Evolutionary conservation across 441 rosid genomes (phyloP).

Genomic region (Capsella rubella): DNA sequence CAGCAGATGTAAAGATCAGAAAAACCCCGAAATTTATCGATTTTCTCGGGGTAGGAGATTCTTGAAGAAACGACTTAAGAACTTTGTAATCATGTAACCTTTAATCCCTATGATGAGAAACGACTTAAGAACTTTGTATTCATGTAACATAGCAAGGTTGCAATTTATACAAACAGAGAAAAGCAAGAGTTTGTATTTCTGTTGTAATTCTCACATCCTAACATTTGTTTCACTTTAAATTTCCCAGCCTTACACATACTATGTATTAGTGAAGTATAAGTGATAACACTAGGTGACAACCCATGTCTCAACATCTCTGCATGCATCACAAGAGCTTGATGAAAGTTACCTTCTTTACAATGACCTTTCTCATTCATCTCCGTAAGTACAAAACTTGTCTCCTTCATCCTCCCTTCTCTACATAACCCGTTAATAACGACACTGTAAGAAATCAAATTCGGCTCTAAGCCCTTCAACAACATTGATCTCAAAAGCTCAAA

Average conservation of each 20-base stretch:
- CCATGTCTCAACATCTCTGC: slow-evolving; percentile 77
- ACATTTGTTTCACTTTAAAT: too few species aligned
- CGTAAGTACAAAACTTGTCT: slow-evolving; percentile 56
- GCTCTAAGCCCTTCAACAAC: slow-evolving; percentile 70
- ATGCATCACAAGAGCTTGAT: slow-evolving; percentile 84
- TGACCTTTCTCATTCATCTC: slow-evolving; percentile 79
- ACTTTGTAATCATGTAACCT: slow-evolving; percentile 28
- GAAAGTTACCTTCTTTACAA: slow-evolving; percentile 77
- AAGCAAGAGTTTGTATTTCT: too few species aligned
- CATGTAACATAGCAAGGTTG: too few species aligned
- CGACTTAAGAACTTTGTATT: too few species aligned
- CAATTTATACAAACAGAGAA: too few species aligned
- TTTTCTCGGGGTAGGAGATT: neutral
- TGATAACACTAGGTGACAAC: slow-evolving; percentile 76
- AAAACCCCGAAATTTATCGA: neutral
- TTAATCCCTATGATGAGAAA: slow-evolving; percentile 15
- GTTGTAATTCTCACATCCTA: too few species aligned
- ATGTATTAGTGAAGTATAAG: slow-evolving; percentile 81
- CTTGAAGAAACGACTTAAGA: neutral
- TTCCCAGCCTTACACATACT: slow-evolving; percentile 84
- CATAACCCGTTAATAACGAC: slow-evolving; percentile 79
- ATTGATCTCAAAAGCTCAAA: slow-evolving; percentile 60
- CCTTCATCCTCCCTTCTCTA: slow-evolving; percentile 78
- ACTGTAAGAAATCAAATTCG: slow-evolving; percentile 79
- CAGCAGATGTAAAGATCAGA: neutral